Evolutionary conservation across 1,284 basidiomycete genomes (phyloP).

Genomic region (Peniophora sp.): DNA sequence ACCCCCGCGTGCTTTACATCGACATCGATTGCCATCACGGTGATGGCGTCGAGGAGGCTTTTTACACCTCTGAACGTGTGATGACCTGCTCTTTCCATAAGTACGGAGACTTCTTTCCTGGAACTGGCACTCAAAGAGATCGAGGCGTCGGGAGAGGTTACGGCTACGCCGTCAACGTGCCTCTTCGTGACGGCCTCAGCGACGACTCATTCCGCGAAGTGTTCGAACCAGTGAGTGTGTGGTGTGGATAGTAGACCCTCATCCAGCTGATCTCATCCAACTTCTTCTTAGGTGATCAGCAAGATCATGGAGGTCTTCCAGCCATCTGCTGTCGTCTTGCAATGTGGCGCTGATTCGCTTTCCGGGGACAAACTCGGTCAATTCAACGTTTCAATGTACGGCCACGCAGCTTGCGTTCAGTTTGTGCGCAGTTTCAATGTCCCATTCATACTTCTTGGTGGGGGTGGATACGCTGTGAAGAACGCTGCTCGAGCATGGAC

Average conservation of each 20-base stretch:
- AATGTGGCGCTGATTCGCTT: slow-evolving; percentile 95
- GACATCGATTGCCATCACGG: slow-evolving; percentile 99
- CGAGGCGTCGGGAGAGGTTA: slow-evolving; percentile 81
- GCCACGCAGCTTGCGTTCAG: slow-evolving; percentile 96
- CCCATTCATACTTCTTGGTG: slow-evolving; percentile 86
- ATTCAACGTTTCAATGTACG: slow-evolving; percentile 98
- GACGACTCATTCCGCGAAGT: slow-evolving; percentile 79
- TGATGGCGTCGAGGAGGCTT: slow-evolving; percentile 98
- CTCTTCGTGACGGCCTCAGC: slow-evolving; percentile 88
- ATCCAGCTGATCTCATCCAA: too few relatives aligned
- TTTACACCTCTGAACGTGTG: slow-evolving; percentile 95
- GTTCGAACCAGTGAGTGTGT: slow-evolving; percentile 74
- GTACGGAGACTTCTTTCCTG: slow-evolving; percentile 96
- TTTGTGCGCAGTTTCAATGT: slow-evolving; percentile 91
- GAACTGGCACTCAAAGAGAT: slow-evolving; percentile 86
- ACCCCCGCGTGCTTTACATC: slow-evolving; percentile 90
- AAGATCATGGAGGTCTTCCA: slow-evolving; percentile 74
- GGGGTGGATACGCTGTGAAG: slow-evolving; percentile 93
- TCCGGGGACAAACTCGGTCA: slow-evolving; percentile 93
- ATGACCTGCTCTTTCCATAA: slow-evolving; percentile 97
- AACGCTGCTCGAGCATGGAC: slow-evolving; percentile 99
- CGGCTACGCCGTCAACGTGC: slow-evolving; percentile 91
- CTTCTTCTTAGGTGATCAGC: slow-evolving; percentile 64
- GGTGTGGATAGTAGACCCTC: neutral
- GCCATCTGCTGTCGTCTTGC: slow-evolving; percentile 88